Percentiles rank a stretch among this genome's conserved stretches.
Evolutionary conservation across 495 filamentous ascomycete species (phyloP).

Genomic region (Penicillium atrosanguineum): DNA sequence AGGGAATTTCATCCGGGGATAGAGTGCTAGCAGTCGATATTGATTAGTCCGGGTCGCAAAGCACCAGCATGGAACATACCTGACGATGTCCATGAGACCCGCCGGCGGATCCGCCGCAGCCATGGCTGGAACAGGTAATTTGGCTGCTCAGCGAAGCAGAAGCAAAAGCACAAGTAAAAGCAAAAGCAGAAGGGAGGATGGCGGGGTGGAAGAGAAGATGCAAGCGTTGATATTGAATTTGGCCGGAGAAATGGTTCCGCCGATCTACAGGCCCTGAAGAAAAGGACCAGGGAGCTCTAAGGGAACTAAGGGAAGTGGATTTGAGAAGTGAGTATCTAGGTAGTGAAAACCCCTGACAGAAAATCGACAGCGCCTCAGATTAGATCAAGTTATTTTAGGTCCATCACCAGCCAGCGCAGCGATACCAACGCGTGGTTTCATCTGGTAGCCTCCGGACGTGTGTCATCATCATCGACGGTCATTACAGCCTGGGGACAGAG

Average conservation of each 20-base stretch:
- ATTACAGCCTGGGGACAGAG: not conserved
- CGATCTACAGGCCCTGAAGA: constrained; percentile 5
- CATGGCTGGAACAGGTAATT: constrained; percentile 24
- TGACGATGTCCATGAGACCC: constrained; percentile 48
- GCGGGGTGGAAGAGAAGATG: not conserved
- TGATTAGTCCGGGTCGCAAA: not conserved
- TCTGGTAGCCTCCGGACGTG: constrained; percentile 37
- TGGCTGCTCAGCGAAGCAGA: not conserved
- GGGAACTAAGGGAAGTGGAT: not conserved
- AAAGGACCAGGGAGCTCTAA: not conserved
- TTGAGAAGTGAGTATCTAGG: not conserved
- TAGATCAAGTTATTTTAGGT: constrained; percentile 56
- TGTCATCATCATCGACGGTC: constrained; percentile 42
- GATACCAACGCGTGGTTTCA: constrained; percentile 40
- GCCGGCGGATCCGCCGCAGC: constrained; percentile 40
- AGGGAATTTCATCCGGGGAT: constrained; percentile 80
- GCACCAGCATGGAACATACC: constrained; percentile 21
- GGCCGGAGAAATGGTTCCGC: constrained; percentile 20
- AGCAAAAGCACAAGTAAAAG: not conserved
- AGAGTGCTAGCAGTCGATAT: constrained; percentile 57
- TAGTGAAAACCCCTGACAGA: not conserved
- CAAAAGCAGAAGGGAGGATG: not conserved
- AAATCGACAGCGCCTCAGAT: constrained; percentile 41
- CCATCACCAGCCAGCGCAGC: constrained; percentile 42
- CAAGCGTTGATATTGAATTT: constrained; percentile 15